Conservation (phyloP, 169 alveolate genomes). For the Cryptosporidium meleagridis region DNA sequence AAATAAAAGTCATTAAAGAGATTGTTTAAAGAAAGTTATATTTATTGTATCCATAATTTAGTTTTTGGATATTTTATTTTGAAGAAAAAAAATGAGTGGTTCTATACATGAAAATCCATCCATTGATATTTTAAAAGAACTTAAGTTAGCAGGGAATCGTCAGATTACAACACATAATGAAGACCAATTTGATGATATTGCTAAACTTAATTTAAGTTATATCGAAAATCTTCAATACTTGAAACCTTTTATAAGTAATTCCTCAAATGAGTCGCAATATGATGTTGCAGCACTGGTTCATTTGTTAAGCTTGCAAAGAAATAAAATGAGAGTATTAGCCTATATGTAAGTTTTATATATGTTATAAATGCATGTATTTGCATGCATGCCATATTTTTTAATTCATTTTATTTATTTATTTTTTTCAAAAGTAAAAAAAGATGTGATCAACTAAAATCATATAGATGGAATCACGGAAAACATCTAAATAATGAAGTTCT, state of each 20-base stretch:
- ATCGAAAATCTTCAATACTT: conserved; percentile 61
- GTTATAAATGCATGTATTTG: not conserved
- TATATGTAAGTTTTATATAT: conserved; percentile 36
- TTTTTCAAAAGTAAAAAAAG: conserved; percentile 40
- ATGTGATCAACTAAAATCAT: conserved; percentile 49
- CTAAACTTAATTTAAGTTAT: conserved; percentile 47
- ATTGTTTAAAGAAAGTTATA: not conserved
- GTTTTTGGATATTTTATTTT: not conserved
- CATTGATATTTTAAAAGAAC: conserved; percentile 43
- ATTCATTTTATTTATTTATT: not conserved
- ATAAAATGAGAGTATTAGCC: conserved; percentile 59
- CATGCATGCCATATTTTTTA: not conserved
- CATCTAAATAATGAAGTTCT: not conserved
- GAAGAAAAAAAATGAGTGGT: conserved; percentile 7
- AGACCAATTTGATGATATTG: conserved; percentile 53
- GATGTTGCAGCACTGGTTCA: conserved; percentile 73
- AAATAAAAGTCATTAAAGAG: not conserved
- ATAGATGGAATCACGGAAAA: conserved; percentile 67
- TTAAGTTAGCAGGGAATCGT: conserved; percentile 43
- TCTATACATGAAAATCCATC: conserved; percentile 56
- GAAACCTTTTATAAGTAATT: conserved; percentile 63
- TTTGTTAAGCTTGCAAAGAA: conserved; percentile 50
- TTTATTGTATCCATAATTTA: too few relatives aligned
- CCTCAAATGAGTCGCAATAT: conserved; percentile 60
- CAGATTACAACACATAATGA: conserved; percentile 43